Conservation (phyloP, 78 protist genomes). For the Cavenderia fasciculata region DNA sequence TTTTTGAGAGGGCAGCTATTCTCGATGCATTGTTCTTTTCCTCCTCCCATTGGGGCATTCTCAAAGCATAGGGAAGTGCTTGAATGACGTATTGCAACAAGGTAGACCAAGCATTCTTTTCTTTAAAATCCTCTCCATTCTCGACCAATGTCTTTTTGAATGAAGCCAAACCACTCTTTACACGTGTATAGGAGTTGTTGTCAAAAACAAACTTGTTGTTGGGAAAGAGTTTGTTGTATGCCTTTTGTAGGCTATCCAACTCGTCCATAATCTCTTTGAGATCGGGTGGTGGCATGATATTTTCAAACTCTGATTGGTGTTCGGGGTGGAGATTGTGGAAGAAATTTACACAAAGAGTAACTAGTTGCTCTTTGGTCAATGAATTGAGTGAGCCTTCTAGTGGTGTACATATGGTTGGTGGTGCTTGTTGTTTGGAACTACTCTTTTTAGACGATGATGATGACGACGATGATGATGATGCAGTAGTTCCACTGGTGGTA, state of each 20-base stretch:
- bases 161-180: slow-evolving; percentile 56
- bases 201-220: slow-evolving; percentile 58
- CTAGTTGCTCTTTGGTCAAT: slow-evolving; percentile 63
- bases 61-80: slow-evolving; percentile 53
- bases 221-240: slow-evolving; percentile 68
- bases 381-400: slow-evolving; percentile 61
- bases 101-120: slow-evolving; percentile 61
- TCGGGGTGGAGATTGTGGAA: slow-evolving; percentile 41
- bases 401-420: neutral
- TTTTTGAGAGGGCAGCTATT: slow-evolving; percentile 45
- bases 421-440: neutral
- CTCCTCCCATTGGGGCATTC: slow-evolving; percentile 75
- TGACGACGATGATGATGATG: too few species aligned
- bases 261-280: slow-evolving; percentile 61
- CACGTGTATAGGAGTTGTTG: slow-evolving; percentile 46
- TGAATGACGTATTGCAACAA: slow-evolving; percentile 59
- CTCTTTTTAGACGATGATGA: neutral
- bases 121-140: slow-evolving; percentile 61
- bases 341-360: slow-evolving; percentile 23
- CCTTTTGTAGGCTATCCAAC: slow-evolving; percentile 41
- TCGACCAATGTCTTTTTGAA: slow-evolving; percentile 56
- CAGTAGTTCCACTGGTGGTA: too few species aligned
- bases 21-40: slow-evolving; percentile 64
- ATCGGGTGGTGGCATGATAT: slow-evolving; percentile 74
- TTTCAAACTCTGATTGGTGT: slow-evolving; percentile 49